Base-by-base conservation (phyloP, 352 stramenopile species). In the Phytophthora pseudosyringae region DNA sequence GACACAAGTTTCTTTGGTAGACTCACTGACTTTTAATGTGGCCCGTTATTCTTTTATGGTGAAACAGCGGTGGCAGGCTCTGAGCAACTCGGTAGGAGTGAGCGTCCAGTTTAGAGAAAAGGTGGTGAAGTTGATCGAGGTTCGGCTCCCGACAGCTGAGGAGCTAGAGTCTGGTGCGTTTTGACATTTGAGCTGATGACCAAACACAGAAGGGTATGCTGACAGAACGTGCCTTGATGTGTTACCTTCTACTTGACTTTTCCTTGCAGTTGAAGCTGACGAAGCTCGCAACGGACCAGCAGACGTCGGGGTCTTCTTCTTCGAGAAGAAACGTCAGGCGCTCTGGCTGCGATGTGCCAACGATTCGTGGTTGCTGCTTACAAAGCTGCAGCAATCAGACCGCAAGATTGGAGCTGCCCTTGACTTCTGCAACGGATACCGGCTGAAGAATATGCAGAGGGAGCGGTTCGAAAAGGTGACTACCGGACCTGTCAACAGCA, bases 391-490 rank as follows among this genome's bases (percentile, higher is more conserved):
- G 43, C 76, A 83, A 31, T 77, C 78, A 1, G 81, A 91, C 53
- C 74, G 81, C 31, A 91, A 90, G 41, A 54, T 93, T 33, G 81
- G 81, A 28, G 44, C 50, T 0, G 83, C 85, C 0, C 47, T 91
- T 29, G 87, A 95, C 47, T 95, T 95, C 50, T 88, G 84, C 61
- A 95, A 95, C 52, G 83, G 85, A 13, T 80, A 89, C 44, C 85
- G 83, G 1, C 72, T 95, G 36, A 90, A 93, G 55, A 83, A 85
- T 43, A 63, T 73, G 40, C 75, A 89, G 25, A 64, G 67, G 10
- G 68, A 86, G 54, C 59, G 56, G 9, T 93, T 93, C 28, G 64
- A 80, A 25, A 35, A 58, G 41, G 54, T 75, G 12, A 28, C 32
- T 25, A 26, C 26, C 45, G 45, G 45, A 18, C 41, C 41, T 36